Evolutionary conservation across 805 yeast genomes (phyloP), one percentile per base, ranked within the genome.

Genomic region (Metschnikowia similis): DNA sequence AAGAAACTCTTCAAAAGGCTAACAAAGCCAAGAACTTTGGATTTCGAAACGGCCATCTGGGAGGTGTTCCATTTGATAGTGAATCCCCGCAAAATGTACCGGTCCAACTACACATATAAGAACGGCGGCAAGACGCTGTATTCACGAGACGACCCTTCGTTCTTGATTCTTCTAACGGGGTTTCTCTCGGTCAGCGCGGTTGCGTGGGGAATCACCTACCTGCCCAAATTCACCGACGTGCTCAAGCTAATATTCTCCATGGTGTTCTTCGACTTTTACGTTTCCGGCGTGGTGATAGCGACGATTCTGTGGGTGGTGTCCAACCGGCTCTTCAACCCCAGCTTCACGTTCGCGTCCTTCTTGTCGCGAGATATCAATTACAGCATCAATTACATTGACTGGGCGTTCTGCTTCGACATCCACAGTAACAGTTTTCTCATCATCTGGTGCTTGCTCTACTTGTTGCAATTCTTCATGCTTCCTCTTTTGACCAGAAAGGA

Each of bases 351-450:
- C 47, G 32, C 32, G 37, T 13, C 51, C 11, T 54, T 53, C 32
- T 34, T 57, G 27, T 43, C 55, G 28, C 47, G 48, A 8, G 50
- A 53, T 9, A 39, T 57, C 21, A 31, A 47, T 21, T 52, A 48
- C 49, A 68, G 63, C 51, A 60, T 63, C 40, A 73, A 60, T 63
- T 74, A 62, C 56, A 70, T 89, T 48, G 97, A 91, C 64, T 91
- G 97, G 97, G 90, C 92, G 1, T 90, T 89, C 64, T 89, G 97
- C 70, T 91, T 91, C 64, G 97, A 90, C 61, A 84, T 90, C 28
- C 97, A 91, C 68, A 89, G 96, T 71, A 91, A 91, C 66, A 80
- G 56, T 49, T 57, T 57, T 27, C 55, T 57, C 43, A 46, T 57
- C 42, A 55, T 57, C 45, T 55, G 96, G 96, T 76, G 88, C 47